Evolutionary conservation across 805 yeast species (phyloP).

Genomic region (Saccharomycopsis guyanensis): DNA sequence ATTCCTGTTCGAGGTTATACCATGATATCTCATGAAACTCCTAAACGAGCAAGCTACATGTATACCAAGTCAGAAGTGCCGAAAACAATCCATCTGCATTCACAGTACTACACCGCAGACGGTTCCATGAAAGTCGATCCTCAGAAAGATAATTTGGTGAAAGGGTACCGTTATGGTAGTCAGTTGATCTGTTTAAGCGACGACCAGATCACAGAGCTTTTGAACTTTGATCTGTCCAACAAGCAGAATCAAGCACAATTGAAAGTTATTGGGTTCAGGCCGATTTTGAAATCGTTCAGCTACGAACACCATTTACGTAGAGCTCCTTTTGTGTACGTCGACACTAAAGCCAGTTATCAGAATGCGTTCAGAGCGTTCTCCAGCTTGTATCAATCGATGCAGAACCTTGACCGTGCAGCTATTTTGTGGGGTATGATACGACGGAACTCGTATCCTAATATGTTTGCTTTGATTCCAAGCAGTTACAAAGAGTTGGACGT

Average conservation of each 20-base stretch:
- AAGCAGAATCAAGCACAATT: slow-evolving; percentile 31
- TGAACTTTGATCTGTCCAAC: slow-evolving; percentile 27
- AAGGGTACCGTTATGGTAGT: slow-evolving; percentile 41
- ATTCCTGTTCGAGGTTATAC: slow-evolving; percentile 70
- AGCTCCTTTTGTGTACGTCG: slow-evolving; percentile 62
- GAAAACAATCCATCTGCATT: slow-evolving; percentile 42
- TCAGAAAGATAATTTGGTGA: slow-evolving; percentile 27
- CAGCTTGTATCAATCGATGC: slow-evolving; percentile 55
- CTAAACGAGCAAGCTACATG: slow-evolving; percentile 43
- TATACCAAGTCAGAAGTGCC: slow-evolving; percentile 46
- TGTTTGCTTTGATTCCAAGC: slow-evolving; percentile 58
- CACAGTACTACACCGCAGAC: slow-evolving; percentile 29
- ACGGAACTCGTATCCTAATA: slow-evolving; percentile 43
- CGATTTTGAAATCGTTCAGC: slow-evolving; percentile 33
- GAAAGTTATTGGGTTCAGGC: slow-evolving; percentile 61
- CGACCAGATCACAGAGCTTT: slow-evolving; percentile 31
- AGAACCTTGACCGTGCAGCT: slow-evolving; percentile 45
- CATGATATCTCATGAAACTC: slow-evolving; percentile 47
- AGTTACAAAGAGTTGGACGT: slow-evolving; percentile 21
- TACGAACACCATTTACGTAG: slow-evolving; percentile 46
- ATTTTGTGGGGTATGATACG: slow-evolving; percentile 66
- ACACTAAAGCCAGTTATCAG: slow-evolving; percentile 42
- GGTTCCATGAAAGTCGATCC: slow-evolving; percentile 39
- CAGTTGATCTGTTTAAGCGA: slow-evolving; percentile 34
- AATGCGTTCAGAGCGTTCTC: slow-evolving; percentile 66